Percentiles rank a stretch among this genome's conserved stretches.
Evolutionary conservation across 2,329 filamentous ascomycete genomes (phyloP).

Genomic region (Arthrobotrys iridis): DNA sequence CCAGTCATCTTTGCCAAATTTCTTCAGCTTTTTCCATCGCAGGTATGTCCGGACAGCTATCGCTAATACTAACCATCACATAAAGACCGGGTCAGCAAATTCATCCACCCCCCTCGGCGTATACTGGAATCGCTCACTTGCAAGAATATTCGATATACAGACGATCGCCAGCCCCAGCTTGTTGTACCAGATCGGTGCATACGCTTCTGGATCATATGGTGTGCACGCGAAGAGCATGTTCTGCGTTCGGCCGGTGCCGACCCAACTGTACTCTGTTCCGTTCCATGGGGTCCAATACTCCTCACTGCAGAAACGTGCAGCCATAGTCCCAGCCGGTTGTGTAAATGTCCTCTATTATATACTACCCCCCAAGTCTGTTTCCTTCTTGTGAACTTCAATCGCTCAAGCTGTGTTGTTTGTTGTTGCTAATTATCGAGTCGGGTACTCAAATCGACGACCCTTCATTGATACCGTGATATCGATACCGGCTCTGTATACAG

Average conservation of each 20-base stretch:
- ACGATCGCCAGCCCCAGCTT: conserved; percentile 58
- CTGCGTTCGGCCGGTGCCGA: conserved; percentile 22
- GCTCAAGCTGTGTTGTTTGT: not conserved
- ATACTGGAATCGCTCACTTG: conserved; percentile 51
- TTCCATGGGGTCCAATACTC: conserved; percentile 29
- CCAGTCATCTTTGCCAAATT: conserved; percentile 58
- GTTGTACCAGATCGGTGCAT: conserved; percentile 56
- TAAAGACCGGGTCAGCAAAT: not conserved
- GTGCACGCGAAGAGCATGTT: conserved; percentile 41
- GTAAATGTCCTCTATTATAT: too few relatives aligned
- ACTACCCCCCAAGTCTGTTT: too few relatives aligned
- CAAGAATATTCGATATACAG: conserved; percentile 57
- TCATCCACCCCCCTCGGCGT: not conserved
- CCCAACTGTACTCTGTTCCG: conserved; percentile 43
- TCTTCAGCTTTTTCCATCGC: conserved; percentile 57
- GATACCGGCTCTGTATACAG: conserved; percentile 7
- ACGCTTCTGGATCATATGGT: conserved; percentile 56
- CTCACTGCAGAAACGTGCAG: conserved; percentile 24
- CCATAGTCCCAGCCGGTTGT: conserved; percentile 7
- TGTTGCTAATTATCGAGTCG: not conserved
- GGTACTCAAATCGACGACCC: not conserved
- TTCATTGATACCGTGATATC: conserved; percentile 10
- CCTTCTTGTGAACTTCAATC: too few relatives aligned
- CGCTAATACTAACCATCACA: conserved; percentile 55
- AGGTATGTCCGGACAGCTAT: conserved; percentile 57